phyloP scores from a whole-genome alignment of 257 asterid species.

The Nyctanthes arbortristis region DNA sequence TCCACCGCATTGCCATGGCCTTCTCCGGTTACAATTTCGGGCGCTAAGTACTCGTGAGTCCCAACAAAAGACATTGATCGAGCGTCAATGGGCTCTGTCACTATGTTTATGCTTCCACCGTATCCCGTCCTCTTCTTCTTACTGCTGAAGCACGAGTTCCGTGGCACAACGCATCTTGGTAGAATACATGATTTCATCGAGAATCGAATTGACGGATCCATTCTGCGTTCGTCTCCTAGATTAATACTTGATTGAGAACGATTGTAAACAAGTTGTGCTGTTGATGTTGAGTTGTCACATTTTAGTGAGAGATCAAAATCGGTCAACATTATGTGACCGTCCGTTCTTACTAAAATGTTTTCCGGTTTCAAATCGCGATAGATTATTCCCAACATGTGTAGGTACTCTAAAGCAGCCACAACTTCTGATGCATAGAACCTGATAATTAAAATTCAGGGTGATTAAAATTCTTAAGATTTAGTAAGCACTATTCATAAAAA shows the following conservation, averaged over 20 bases:
- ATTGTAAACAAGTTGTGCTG: conserved; percentile 48
- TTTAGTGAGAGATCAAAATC: conserved; percentile 75
- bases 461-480: conserved; percentile 2
- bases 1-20: conserved; percentile 81
- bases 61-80: conserved; percentile 77
- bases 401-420: conserved; percentile 74
- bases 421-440: conserved; percentile 85
- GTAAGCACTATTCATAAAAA: no score
- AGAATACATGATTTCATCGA: conserved; percentile 47
- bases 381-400: conserved; percentile 73
- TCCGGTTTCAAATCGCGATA: conserved; percentile 82
- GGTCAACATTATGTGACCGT: conserved; percentile 80
- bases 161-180: conserved; percentile 47
- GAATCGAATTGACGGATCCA: conserved; percentile 11
- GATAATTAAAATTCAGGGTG: conserved; percentile 4
- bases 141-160: conserved; percentile 29
- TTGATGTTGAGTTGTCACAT: conserved; percentile 41
- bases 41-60: conserved; percentile 79
- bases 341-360: conserved; percentile 62
- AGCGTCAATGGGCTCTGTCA: conserved; percentile 69
- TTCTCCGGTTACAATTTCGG: conserved; percentile 69
- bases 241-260: conserved; percentile 5
- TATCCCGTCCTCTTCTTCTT: conserved; percentile 13
- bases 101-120: conserved; percentile 32
- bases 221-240: neutral